phyloP scores from a whole-genome alignment of 2,329 filamentous ascomycete genomes.

The Claviceps pazoutovae region DNA sequence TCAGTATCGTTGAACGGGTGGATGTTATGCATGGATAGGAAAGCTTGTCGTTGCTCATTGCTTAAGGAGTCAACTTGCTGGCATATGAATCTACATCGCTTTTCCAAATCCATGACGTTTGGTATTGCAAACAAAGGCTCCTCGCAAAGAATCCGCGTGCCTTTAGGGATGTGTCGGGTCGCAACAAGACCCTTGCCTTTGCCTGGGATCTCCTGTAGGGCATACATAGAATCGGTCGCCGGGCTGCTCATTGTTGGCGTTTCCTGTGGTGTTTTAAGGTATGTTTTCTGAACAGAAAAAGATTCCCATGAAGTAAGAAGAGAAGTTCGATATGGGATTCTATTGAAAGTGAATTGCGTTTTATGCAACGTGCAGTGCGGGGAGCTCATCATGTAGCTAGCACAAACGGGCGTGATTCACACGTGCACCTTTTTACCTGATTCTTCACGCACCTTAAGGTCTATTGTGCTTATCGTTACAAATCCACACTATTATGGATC shows the following conservation, averaged over 20 bases:
- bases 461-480: no score
- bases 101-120: fast-evolving
- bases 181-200: not conserved
- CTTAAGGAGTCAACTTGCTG: no score
- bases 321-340: not conserved
- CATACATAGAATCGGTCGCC: not conserved
- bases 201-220: not conserved
- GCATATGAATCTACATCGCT: no score
- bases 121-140: not conserved
- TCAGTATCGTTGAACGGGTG: no score
- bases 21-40: no score
- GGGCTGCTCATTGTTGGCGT: not conserved
- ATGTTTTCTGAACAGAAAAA: not conserved
- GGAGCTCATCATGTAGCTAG: no score
- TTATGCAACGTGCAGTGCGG: no score
- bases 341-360: not conserved
- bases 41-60: no score
- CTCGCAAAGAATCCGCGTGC: not conserved
- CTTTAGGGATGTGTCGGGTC: not conserved
- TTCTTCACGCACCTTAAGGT: not conserved
- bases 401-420: no score
- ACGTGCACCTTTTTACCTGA: no score
- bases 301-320: not conserved
- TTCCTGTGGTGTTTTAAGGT: not conserved
- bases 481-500: no score